These are phyloP conservation scores for Ophiobolus disseminans DNA, from an alignment of 2,329 filamentous ascomycete species.

Conservation along the genomic window DNA sequence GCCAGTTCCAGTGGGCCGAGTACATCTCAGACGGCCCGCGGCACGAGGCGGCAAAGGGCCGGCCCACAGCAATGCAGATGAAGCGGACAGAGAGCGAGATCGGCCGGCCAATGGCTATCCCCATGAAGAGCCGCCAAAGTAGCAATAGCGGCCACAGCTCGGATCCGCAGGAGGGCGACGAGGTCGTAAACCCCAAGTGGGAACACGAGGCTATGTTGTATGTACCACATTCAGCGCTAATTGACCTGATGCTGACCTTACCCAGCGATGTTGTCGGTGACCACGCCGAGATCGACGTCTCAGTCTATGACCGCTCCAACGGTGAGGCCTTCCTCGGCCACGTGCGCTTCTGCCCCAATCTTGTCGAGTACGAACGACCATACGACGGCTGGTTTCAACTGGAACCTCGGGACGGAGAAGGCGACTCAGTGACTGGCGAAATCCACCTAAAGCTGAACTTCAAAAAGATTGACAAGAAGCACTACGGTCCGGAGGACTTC, in stretches of 20 bases:
- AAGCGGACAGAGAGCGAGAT: conserved; percentile 79
- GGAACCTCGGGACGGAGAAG: conserved; percentile 79
- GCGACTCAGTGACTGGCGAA: conserved; percentile 80
- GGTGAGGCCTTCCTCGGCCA: conserved; percentile 93
- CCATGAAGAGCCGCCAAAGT: conserved; percentile 95
- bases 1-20: conserved; percentile 95
- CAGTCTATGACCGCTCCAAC: conserved; percentile 85
- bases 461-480: conserved; percentile 81
- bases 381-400: conserved; percentile 87
- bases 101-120: conserved; percentile 88
- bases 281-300: conserved; percentile 88
- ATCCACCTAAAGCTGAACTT: conserved; percentile 87
- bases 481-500: conserved; percentile 94
- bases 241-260: conserved; percentile 26
- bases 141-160: conserved; percentile 87
- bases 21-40: conserved; percentile 89
- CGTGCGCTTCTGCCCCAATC: conserved; percentile 77
- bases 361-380: conserved; percentile 72
- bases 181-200: conserved; percentile 88
- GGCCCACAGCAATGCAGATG: conserved; percentile 55
- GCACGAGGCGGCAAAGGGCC: conserved; percentile 57
- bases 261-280: conserved; percentile 88
- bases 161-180: conserved; percentile 60
- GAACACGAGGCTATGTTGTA: conserved; percentile 96
- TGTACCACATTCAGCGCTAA: conserved; percentile 24